Conservation (phyloP, 805 yeast species). For the Candida montana region DNA sequence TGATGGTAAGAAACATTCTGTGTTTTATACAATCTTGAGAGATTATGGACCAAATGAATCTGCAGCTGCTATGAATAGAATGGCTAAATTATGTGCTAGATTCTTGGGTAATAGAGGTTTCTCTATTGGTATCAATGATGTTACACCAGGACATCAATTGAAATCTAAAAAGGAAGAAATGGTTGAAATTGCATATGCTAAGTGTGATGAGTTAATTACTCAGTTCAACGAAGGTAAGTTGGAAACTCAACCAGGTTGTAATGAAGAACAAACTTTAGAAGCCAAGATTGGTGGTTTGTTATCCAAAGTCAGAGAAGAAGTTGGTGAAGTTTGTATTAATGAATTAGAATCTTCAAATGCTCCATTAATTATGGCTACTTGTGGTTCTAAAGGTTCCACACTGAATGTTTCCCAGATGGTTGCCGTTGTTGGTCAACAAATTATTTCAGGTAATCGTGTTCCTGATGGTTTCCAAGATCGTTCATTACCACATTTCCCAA, state of each 20-base stretch:
- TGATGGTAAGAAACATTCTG: conserved; percentile 97
- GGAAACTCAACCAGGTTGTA: conserved; percentile 98
- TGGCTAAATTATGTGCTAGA: conserved; percentile 98
- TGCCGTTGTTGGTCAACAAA: conserved; percentile 99
- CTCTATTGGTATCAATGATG: conserved; percentile 96
- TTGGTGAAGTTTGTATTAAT: conserved; percentile 93
- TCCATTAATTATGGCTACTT: conserved; percentile 97
- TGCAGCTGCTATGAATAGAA: conserved; percentile 92
- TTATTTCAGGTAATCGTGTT: conserved; percentile 97
- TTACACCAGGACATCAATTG: conserved; percentile 83
- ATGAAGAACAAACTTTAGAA: conserved; percentile 96
- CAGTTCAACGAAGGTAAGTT: conserved; percentile 76
- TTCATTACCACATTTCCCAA: conserved; percentile 93
- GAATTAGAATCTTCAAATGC: conserved; percentile 90
- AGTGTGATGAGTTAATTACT: conserved; percentile 86
- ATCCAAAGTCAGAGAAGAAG: conserved; percentile 97
- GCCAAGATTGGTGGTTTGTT: conserved; percentile 95
- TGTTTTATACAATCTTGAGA: conserved; percentile 88
- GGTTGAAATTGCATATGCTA: conserved; percentile 85
- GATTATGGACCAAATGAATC: conserved; percentile 98
- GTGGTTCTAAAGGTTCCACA: conserved; percentile 98
- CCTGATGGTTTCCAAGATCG: conserved; percentile 99
- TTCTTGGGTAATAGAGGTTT: conserved; percentile 93
- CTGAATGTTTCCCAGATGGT: conserved; percentile 99
- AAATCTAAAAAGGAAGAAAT: conserved; percentile 73